phyloP scores from a whole-genome alignment of 2,329 filamentous ascomycete genomes.

The Didymella arachidicola region DNA sequence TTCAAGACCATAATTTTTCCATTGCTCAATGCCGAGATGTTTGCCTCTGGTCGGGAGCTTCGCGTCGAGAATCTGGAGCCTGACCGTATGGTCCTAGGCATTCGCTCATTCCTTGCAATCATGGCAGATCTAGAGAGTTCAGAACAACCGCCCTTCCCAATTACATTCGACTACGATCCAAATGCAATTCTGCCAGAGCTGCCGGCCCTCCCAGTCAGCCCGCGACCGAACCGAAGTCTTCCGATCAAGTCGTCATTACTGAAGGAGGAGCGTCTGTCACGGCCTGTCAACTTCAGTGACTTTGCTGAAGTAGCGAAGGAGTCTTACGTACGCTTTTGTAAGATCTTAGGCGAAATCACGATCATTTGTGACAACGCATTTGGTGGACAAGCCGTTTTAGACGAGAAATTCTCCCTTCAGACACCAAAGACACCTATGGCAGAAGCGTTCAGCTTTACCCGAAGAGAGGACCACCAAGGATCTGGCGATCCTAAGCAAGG shows the following conservation, averaged over 20 bases:
- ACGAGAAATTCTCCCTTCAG: conserved; percentile 89
- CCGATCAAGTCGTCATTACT: conserved; percentile 50
- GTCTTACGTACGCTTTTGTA: conserved; percentile 90
- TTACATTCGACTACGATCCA: conserved; percentile 63
- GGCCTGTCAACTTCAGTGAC: conserved; percentile 65
- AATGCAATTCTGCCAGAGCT: conserved; percentile 51
- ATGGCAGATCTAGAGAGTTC: conserved; percentile 92
- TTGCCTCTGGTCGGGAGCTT: conserved; percentile 76
- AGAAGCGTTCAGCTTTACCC: conserved; percentile 89
- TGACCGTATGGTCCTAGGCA: conserved; percentile 96
- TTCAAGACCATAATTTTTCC: conserved; percentile 94
- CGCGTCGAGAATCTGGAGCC: conserved; percentile 93
- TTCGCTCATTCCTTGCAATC: conserved; percentile 89
- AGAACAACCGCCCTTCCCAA: conserved; percentile 84
- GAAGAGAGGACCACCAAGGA: conserved; percentile 78
- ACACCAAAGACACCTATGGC: conserved; percentile 94
- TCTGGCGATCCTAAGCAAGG: conserved; percentile 85
- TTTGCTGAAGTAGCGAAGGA: conserved; percentile 81
- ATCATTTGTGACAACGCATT: conserved; percentile 97
- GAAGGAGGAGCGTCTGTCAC: conserved; percentile 71
- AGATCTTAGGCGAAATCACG: conserved; percentile 93
- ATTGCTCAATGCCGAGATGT: conserved; percentile 90
- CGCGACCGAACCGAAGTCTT: conserved; percentile 42
- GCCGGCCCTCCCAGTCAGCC: conserved; percentile 43
- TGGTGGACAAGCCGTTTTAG: conserved; percentile 90